Evolutionary conservation across 1,284 basidiomycete species (phyloP), one percentile per base, ranked within the genome.

Genomic region (Fomitopsis pinicola): DNA sequence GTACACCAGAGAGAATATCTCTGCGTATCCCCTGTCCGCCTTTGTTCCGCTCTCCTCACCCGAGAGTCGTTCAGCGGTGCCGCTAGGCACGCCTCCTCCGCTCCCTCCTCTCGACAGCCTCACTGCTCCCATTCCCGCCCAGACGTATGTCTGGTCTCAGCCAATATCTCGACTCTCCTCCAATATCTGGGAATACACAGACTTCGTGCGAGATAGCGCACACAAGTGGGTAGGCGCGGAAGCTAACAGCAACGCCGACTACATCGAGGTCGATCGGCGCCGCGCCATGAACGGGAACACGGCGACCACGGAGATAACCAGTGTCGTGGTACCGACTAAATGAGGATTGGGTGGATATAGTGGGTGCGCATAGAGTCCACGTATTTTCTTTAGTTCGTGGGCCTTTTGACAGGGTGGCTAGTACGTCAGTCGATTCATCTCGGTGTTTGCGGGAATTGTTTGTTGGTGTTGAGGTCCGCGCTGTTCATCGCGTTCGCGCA

Each of bases 131-230:
- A 67, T 85, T 1, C 68, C 77, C 10, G 87, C 82, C 0, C 79
- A 89, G 64, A 88, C 88, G 1, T 96, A 96, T 71, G 79, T 94
- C 35, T 95, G 87, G 83, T 72, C 68, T n/a, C 72, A 68, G 2
- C 72, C 81, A 0, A 59, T 78, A 7, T 66, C 72, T 0, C 64
- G 73, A 14, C 77, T 96, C 10, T 78, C 85, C 42, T 78, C 84
- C 0, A 76, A 79, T 22, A 74, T 91, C 1, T 97, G 95, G 94
- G 83, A 84, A 17, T 95, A 86, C 69, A 85, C 85, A 14, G 82
- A 85, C 7, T 94, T 94, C 66, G 80, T 93, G 33, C 73, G 75
- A 66, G 79, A 87, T 55, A 88, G 84, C 63, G 85, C 88, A 2
- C 84, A 83, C 80, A 88, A 87, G 63, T 94, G 91, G 91, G 80